Conservation (phyloP, 2,329 filamentous ascomycete species). For the Stemphylium lycopersici region DNA sequence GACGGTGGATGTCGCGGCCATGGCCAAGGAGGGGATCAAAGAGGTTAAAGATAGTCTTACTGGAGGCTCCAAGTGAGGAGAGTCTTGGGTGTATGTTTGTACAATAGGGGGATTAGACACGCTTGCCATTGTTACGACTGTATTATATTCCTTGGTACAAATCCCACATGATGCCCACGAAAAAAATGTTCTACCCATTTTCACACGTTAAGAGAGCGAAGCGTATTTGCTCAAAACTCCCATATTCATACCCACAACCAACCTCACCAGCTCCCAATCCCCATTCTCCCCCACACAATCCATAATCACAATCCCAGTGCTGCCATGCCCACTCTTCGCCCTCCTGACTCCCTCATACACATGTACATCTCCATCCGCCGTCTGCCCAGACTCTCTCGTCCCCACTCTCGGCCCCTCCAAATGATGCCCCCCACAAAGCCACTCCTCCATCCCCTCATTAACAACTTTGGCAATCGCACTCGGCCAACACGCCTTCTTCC, state of each 20-base stretch:
- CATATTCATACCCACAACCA: slow-evolving; percentile 91
- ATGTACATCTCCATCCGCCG: slow-evolving; percentile 21
- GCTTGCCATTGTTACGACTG: neutral
- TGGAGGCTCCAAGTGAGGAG: slow-evolving; percentile 17
- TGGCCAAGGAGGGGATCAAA: slow-evolving; percentile 30
- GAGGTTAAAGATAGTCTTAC: slow-evolving; percentile 44
- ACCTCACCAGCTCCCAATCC: slow-evolving; percentile 88
- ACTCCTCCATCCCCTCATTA: slow-evolving; percentile 74
- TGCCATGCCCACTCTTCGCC: slow-evolving; percentile 64
- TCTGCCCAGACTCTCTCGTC: too few species aligned
- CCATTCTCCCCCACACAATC: slow-evolving; percentile 89
- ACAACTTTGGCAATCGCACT: slow-evolving; percentile 86
- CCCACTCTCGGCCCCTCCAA: slow-evolving; percentile 29
- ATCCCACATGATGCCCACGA: neutral
- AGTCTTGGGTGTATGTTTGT: neutral
- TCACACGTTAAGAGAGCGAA: neutral
- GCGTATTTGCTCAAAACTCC: slow-evolving; percentile 49
- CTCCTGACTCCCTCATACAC: slow-evolving; percentile 44
- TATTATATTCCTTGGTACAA: neutral
- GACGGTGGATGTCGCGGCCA: slow-evolving; percentile 34
- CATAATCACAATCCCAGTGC: slow-evolving; percentile 86
- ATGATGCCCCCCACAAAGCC: slow-evolving; percentile 62
- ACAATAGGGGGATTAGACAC: neutral
- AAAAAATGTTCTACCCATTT: too few species aligned
- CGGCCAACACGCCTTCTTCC: slow-evolving; percentile 90